Evolutionary conservation across 2,329 filamentous ascomycete species (phyloP).

Genomic region (Penicillium sp.): DNA sequence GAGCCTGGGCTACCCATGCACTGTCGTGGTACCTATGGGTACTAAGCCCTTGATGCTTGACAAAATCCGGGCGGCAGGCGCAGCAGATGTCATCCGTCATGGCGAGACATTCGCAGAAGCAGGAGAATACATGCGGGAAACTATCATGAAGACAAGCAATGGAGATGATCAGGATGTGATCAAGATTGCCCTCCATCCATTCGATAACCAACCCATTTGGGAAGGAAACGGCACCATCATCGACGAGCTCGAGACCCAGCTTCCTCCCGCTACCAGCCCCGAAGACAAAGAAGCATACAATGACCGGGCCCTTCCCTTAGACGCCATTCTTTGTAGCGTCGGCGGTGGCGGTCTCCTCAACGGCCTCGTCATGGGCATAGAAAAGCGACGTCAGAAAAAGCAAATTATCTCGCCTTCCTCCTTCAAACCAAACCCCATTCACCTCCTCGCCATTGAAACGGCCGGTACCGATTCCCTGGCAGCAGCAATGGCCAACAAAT

Average conservation of each 20-base stretch:
- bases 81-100: constrained; percentile 61
- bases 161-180: constrained; percentile 30
- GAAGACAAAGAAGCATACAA: constrained; percentile 30
- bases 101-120: constrained; percentile 69
- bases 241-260: constrained; percentile 44
- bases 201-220: constrained; percentile 48
- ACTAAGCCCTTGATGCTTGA: constrained; percentile 68
- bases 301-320: constrained; percentile 48
- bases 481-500: constrained; percentile 53
- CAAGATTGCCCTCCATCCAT: constrained; percentile 45
- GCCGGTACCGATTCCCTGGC: constrained; percentile 68
- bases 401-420: constrained; percentile 11
- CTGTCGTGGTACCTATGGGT: constrained; percentile 68
- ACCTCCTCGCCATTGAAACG: constrained; percentile 73
- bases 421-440: constrained; percentile 33
- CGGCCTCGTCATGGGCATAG: constrained; percentile 69
- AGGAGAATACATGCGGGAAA: constrained; percentile 62
- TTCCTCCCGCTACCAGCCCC: constrained; percentile 35
- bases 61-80: constrained; percentile 68
- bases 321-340: constrained; percentile 73
- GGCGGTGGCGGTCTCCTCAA: constrained; percentile 79
- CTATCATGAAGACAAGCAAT: constrained; percentile 39
- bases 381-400: constrained; percentile 45
- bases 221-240: constrained; percentile 47
- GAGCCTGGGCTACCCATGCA: constrained; percentile 63